Evolutionary conservation across 495 filamentous ascomycete genomes (phyloP), one percentile per base, ranked within the genome.

Genomic region (Cercophora scortea): DNA sequence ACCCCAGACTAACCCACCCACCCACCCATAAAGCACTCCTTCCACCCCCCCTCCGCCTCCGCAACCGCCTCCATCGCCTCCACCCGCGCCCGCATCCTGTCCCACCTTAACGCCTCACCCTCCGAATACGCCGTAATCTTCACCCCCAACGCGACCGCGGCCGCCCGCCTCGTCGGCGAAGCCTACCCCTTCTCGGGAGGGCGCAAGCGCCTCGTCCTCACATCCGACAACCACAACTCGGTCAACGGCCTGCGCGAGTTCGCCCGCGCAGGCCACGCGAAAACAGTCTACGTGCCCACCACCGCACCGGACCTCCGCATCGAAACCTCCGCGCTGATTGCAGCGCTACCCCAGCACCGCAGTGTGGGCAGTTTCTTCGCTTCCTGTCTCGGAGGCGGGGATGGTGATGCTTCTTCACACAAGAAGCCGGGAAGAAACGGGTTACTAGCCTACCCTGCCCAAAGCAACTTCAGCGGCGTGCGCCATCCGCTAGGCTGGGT

Each of bases 391-490:
- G 15, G 9, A n/a, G 12, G 9, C 2, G 25, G 36, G 45, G 17
- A 4, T 18, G 8, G 12, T 4, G 8, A 25, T 32, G 13, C 43
- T 32, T 33, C 25, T 15, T 34, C 45, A 10, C 46, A 9, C 10
- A 12, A 40, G 12, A 32, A 47, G 2, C 2, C 17, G 1, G 33
- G 42, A 6, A 25, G 45, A 11, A 61, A 54, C 18, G 69, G 69
- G 0, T 65, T 85, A 6, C 81, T 85, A 52, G 82, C 76, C n/a
- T 86, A 82, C 65, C 82, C 82, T 9, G 82, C 72, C 7, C 82
- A 84, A 55, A 81, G 77, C 16, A 86, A 86, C 58, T 79, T 85
- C 71, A 77, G 69, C 15, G 82, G 82, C 33, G 71, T 78, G n/a
- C 72, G 80, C 0, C 69, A 79, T 40, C 80, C 82, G 3, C 62